phyloP scores from a whole-genome alignment of 2,329 filamentous ascomycete species.

The Orbilia ellipsospora region DNA sequence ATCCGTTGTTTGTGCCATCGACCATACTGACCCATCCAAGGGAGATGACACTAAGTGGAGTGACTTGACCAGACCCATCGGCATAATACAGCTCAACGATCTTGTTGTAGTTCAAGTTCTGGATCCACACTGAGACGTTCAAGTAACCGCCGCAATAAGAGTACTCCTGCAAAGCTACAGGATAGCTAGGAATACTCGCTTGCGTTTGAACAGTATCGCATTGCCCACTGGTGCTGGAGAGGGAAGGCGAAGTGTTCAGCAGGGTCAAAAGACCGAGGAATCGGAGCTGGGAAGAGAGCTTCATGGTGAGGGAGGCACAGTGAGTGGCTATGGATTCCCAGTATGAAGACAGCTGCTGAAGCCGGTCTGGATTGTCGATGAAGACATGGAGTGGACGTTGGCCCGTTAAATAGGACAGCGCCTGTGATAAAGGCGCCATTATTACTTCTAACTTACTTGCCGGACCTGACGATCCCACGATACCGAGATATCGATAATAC shows the following conservation, averaged over 20 bases:
- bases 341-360: conserved; percentile 33
- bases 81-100: conserved; percentile 52
- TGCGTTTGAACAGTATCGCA: conserved; percentile 36
- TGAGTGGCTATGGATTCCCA: conserved; percentile 41
- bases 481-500: not conserved
- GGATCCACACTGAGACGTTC: conserved; percentile 46
- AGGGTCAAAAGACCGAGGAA: conserved; percentile 38
- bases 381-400: conserved; percentile 41
- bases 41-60: conserved; percentile 40
- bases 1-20: conserved; percentile 45
- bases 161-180: conserved; percentile 49
- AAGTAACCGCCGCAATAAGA: conserved; percentile 50
- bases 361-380: conserved; percentile 21
- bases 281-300: conserved; percentile 39
- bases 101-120: conserved; percentile 52
- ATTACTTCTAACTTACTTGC: not conserved
- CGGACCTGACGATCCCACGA: not conserved
- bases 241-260: conserved; percentile 31
- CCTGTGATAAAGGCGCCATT: conserved; percentile 39
- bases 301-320: conserved; percentile 46
- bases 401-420: conserved; percentile 45
- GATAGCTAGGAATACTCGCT: conserved; percentile 37
- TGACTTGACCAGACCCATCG: conserved; percentile 27
- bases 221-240: conserved; percentile 11
- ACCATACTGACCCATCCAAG: conserved; percentile 50